These are phyloP conservation scores for Fusarium xyrophilum DNA, from an alignment of 2,329 filamentous ascomycete genomes.

Conservation along the genomic window DNA sequence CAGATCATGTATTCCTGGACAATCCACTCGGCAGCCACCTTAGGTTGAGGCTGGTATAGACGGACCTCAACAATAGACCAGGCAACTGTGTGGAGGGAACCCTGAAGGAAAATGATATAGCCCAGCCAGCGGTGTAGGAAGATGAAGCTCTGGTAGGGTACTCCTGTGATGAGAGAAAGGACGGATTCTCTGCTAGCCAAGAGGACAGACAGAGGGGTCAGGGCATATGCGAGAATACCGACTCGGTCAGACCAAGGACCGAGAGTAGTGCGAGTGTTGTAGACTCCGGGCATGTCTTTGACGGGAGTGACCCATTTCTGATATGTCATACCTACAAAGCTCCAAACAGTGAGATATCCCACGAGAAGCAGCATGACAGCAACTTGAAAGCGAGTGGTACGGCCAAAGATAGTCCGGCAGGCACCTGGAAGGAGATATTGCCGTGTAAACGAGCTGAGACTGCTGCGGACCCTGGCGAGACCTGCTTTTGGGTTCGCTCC, in stretches of 20 bases:
- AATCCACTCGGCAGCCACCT: conserved; percentile 63
- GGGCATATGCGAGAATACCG: conserved; percentile 74
- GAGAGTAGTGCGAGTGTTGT: conserved; percentile 70
- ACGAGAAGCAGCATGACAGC: conserved; percentile 63
- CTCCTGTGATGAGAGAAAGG: conserved; percentile 71
- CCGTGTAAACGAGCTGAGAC: conserved; percentile 52
- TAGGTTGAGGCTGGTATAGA: conserved; percentile 76
- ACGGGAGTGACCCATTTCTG: conserved; percentile 74
- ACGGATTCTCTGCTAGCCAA: conserved; percentile 74
- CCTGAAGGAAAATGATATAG: conserved; percentile 74
- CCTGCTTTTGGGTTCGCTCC: conserved; percentile 37
- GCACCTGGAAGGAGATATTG: conserved; percentile 68
- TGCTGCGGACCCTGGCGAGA: conserved; percentile 43
- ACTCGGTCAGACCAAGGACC: conserved; percentile 74
- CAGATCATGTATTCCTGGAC: conserved; percentile 73
- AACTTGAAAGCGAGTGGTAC: conserved; percentile 72
- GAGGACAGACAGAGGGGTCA: conserved; percentile 73
- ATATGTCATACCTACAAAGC: conserved; percentile 73
- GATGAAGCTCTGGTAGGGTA: conserved; percentile 79
- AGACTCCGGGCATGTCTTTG: conserved; percentile 58
- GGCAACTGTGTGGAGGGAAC: conserved; percentile 71
- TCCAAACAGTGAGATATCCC: conserved; percentile 71
- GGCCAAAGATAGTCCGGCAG: conserved; percentile 65
- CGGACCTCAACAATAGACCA: conserved; percentile 72
- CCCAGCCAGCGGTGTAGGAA: conserved; percentile 81